Evolutionary conservation across 345 rosid species (phyloP).

Genomic region (Bruguiera sexangula): DNA sequence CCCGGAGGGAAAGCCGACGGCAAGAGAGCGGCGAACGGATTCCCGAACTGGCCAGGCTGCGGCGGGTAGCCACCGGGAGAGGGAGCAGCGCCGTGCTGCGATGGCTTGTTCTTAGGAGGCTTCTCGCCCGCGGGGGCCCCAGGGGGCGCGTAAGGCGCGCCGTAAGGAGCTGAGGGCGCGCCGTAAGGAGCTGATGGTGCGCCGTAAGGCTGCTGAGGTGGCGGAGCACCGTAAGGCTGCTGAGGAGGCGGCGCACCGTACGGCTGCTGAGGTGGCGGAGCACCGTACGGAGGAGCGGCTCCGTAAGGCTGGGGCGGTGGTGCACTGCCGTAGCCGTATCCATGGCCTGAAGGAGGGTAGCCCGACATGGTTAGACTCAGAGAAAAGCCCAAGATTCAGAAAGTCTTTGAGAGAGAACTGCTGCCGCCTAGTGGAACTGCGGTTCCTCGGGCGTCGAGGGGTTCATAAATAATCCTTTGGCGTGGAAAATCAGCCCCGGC

Average conservation of each 20-base stretch:
- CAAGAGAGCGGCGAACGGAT: conserved; percentile 63
- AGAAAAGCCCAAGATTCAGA: too few relatives aligned
- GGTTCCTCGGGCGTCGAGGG: too few relatives aligned
- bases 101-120: conserved; percentile 66
- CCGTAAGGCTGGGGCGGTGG: conserved; percentile 34
- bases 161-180: neutral
- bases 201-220: conserved; percentile 32
- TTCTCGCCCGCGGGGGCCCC: conserved; percentile 39
- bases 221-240: conserved; percentile 40
- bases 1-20: conserved; percentile 88
- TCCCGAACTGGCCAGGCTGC: conserved; percentile 35
- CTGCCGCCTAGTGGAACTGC: too few relatives aligned
- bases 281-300: conserved; percentile 29
- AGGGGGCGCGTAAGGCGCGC: conserved; percentile 18
- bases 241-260: conserved; percentile 23
- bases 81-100: conserved; percentile 28
- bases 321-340: neutral
- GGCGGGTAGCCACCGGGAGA: conserved; percentile 41
- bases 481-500: too few relatives aligned
- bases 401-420: too few relatives aligned
- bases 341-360: neutral
- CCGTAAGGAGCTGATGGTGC: conserved; percentile 37
- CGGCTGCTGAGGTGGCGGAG: conserved; percentile 18
- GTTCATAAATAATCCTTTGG: neutral
- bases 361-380: neutral